Percentiles rank a stretch among this genome's conserved stretches.
phyloP scores from a whole-genome alignment of 257 asterid genomes.

The Nicotiana paniculata region DNA sequence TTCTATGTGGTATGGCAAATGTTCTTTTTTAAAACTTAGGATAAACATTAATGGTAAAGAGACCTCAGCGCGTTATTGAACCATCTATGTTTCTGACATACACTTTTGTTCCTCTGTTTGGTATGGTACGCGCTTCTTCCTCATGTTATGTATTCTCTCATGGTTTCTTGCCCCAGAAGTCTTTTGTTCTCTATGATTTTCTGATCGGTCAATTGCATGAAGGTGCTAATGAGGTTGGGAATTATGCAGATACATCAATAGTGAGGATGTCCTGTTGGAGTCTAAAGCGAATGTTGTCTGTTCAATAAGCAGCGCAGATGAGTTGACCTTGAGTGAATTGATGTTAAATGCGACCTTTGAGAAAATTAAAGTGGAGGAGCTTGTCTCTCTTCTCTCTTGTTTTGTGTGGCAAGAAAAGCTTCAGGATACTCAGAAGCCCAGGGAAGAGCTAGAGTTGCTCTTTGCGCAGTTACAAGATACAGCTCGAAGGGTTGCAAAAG shows the following conservation, averaged over 20 bases:
- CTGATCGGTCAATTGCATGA: neutral
- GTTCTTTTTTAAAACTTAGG: neutral
- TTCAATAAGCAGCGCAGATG: slow-evolving; percentile 97
- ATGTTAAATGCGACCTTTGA: slow-evolving; percentile 83
- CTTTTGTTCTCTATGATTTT: neutral
- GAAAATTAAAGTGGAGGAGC: slow-evolving; percentile 81
- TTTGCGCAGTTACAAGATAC: slow-evolving; percentile 76
- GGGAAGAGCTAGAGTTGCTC: slow-evolving; percentile 78
- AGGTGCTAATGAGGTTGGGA: slow-evolving; percentile 15
- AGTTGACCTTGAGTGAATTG: slow-evolving; percentile 83
- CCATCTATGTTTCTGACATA: neutral
- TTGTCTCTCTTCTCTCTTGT: slow-evolving; percentile 89
- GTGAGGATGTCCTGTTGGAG: slow-evolving; percentile 69
- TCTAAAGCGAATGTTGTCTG: slow-evolving; percentile 92
- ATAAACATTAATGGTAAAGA: neutral
- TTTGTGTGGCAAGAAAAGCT: slow-evolving; percentile 98
- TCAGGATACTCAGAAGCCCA: slow-evolving; percentile 81
- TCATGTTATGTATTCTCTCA: neutral
- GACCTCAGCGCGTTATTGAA: neutral
- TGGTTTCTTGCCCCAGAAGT: neutral
- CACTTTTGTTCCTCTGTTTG: neutral
- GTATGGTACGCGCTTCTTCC: neutral
- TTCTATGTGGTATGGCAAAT: neutral
- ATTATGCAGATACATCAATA: slow-evolving; percentile 59
- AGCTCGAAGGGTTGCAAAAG: slow-evolving; percentile 87